Conservation (phyloP, 139 green algal genomes). For the Chlorella sp. region DNA sequence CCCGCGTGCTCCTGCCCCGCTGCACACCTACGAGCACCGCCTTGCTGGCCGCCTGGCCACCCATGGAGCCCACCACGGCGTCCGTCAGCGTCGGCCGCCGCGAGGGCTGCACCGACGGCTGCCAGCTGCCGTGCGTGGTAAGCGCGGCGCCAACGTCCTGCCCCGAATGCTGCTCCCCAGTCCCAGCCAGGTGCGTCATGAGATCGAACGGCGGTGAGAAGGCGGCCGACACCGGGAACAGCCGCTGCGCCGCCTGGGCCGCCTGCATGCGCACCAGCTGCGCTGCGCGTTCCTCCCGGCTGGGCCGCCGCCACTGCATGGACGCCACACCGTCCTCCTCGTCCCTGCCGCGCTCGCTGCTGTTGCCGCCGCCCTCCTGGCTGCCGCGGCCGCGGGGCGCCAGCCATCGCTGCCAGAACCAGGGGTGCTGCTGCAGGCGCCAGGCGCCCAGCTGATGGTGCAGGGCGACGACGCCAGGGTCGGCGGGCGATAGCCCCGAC, state of each 20-base stretch:
- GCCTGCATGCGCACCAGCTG: slow-evolving; percentile 3
- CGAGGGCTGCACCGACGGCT: slow-evolving; percentile 59
- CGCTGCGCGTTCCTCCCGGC: background rate
- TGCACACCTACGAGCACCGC: slow-evolving; percentile 27
- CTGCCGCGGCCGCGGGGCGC: no score
- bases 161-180: slow-evolving; percentile 45
- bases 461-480: slow-evolving; percentile 62
- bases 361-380: no score
- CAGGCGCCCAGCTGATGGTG: slow-evolving; percentile 72
- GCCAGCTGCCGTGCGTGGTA: slow-evolving; percentile 73
- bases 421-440: background rate
- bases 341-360: no score
- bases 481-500: slow-evolving; percentile 46
- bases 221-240: slow-evolving; percentile 68
- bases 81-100: slow-evolving; percentile 69
- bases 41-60: slow-evolving; percentile 15
- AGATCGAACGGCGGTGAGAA: slow-evolving; percentile 79
- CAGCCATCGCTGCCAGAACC: no score
- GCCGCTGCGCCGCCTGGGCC: slow-evolving; percentile 12
- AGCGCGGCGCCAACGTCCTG: slow-evolving; percentile 64
- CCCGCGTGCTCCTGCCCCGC: background rate
- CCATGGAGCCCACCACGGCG: slow-evolving; percentile 74
- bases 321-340: no score
- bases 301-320: slow-evolving; percentile 11
- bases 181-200: slow-evolving; percentile 43